Percentiles rank a stretch among this genome's conserved stretches.
Conservation (phyloP, 371 early-diverging fungal genomes). For the Apophysomyces trapeziformis region DNA sequence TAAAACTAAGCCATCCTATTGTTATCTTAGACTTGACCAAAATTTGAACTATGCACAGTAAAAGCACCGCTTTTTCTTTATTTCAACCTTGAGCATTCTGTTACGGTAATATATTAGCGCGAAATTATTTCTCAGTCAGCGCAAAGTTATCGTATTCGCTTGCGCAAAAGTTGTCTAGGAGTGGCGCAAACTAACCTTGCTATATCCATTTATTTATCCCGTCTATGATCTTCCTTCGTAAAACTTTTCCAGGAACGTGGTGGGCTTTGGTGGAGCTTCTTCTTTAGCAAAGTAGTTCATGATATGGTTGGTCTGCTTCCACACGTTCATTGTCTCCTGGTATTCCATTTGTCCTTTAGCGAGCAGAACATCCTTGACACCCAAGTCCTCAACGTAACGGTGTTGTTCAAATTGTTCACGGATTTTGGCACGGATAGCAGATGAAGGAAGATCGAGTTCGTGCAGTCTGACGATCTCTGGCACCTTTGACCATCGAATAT, state of each 20-base stretch:
- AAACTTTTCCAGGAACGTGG: slow-evolving; percentile 84
- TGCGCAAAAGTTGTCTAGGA: too few relatives aligned
- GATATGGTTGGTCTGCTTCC: slow-evolving; percentile 94
- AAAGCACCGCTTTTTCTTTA: not conserved
- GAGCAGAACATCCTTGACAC: slow-evolving; percentile 82
- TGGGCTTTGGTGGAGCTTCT: slow-evolving; percentile 74
- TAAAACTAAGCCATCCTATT: too few relatives aligned
- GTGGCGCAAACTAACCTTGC: not conserved
- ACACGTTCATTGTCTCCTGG: slow-evolving; percentile 93
- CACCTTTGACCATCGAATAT: slow-evolving; percentile 50
- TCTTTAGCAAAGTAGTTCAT: slow-evolving; percentile 89
- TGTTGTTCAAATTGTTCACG: slow-evolving; percentile 92
- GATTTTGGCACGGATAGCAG: slow-evolving; percentile 81
- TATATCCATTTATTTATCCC: slow-evolving; percentile 7
- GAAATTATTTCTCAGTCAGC: too few relatives aligned
- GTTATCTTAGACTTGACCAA: too few relatives aligned
- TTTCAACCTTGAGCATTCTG: not conserved
- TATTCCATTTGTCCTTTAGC: slow-evolving; percentile 89
- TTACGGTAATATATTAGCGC: too few relatives aligned
- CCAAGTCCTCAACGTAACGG: slow-evolving; percentile 80
- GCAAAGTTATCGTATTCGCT: too few relatives aligned
- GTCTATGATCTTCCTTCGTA: slow-evolving; percentile 72
- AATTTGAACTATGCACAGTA: too few relatives aligned
- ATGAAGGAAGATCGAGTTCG: slow-evolving; percentile 77
- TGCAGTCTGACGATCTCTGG: slow-evolving; percentile 82